phyloP scores from a whole-genome alignment of 345 rosid species.

The Mallotus nudiflorus region DNA sequence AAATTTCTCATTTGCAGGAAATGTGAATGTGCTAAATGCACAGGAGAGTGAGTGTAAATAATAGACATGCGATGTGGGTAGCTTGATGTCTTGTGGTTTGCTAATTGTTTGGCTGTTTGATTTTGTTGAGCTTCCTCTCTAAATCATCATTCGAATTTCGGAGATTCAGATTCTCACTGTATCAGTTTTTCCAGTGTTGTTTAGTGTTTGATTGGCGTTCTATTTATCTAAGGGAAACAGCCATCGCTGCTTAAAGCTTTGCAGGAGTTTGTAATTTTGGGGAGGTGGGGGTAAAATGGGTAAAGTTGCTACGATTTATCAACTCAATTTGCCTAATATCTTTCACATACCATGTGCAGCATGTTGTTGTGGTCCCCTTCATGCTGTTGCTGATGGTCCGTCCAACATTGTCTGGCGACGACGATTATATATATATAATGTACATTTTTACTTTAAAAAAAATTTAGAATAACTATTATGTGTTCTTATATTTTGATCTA shows the following conservation, averaged over 20 bases:
- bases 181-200: conserved; percentile 3
- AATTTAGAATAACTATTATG: no score
- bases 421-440: background rate
- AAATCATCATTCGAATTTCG: background rate
- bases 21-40: conserved; percentile 6
- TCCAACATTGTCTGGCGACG: background rate
- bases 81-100: conserved; percentile 8
- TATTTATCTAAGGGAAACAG: conserved; percentile 2
- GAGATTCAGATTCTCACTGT: conserved; percentile 2
- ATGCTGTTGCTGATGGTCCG: conserved; percentile 5
- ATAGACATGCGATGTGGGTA: background rate
- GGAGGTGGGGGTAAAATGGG: background rate
- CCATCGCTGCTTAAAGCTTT: conserved; percentile 3
- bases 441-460: no score
- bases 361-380: conserved; percentile 10
- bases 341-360: conserved; percentile 16
- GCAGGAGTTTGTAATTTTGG: conserved; percentile 1
- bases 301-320: background rate
- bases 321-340: background rate
- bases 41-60: conserved; percentile 17
- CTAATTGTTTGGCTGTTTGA: background rate
- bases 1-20: conserved; percentile 14
- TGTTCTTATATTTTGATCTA: no score
- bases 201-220: background rate
- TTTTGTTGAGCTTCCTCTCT: conserved; percentile 4